Percentiles rank a stretch among this genome's conserved stretches.
Evolutionary conservation across 148 eudicot genomes (phyloP).

Genomic region (Fallopia convolvulus): DNA sequence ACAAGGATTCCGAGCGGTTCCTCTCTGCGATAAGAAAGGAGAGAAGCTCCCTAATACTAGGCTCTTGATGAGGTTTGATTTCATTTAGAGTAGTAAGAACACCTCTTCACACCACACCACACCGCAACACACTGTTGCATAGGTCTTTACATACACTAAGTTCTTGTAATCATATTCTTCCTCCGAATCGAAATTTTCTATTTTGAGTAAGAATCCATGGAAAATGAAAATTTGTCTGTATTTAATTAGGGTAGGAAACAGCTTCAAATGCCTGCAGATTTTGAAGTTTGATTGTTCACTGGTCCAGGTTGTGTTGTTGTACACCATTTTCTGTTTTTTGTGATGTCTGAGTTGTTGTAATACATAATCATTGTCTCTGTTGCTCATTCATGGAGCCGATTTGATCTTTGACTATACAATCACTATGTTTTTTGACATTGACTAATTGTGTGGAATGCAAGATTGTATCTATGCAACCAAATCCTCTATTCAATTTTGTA

Average conservation of each 20-base stretch:
- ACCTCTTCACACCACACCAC: no score
- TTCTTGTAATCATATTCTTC: not conserved
- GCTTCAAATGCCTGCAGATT: conserved; percentile 2
- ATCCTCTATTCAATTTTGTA: no score
- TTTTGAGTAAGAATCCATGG: not conserved
- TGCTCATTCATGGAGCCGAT: not conserved
- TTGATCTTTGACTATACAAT: not conserved
- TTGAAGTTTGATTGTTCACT: not conserved
- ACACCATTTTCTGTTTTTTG: not conserved
- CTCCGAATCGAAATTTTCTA: not conserved
- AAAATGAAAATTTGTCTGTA: not conserved
- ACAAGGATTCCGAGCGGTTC: conserved; percentile 40
- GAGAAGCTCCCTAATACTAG: conserved; percentile 29
- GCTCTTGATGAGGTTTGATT: conserved; percentile 28
- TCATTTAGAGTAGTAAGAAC: not conserved
- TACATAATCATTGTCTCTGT: not conserved
- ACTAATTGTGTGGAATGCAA: no score
- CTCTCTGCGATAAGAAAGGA: conserved; percentile 33
- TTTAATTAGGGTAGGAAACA: conserved; percentile 3
- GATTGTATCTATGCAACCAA: no score
- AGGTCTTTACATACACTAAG: not conserved
- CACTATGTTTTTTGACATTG: not conserved
- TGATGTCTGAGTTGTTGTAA: not conserved
- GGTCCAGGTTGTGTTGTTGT: not conserved
- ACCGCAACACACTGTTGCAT: not conserved